Conservation (phyloP, 208 protist genomes). For the Blastocrithidia nonstop region DNA sequence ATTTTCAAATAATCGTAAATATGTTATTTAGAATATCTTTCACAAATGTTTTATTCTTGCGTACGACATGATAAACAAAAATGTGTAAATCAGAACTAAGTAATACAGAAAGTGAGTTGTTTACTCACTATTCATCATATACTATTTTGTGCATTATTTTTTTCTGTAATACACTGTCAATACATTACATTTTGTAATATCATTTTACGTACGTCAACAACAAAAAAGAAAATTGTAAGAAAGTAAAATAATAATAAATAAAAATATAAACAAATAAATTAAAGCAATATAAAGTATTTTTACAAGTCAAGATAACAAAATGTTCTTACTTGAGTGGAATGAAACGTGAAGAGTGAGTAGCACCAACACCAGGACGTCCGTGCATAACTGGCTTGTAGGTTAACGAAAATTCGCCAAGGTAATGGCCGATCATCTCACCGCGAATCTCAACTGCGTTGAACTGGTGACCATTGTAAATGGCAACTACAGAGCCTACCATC, state of each 20-base stretch:
- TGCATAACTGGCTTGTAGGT: constrained; percentile 98
- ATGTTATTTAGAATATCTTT: too few relatives aligned
- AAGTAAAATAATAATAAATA: not conserved
- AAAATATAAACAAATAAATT: not conserved
- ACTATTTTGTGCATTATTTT: too few relatives aligned
- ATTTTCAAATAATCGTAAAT: too few relatives aligned
- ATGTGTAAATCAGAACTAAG: too few relatives aligned
- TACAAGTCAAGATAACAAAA: not conserved
- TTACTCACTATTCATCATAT: too few relatives aligned
- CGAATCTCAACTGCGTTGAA: constrained; percentile 99
- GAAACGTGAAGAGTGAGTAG: constrained; percentile 90
- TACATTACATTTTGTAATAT: too few relatives aligned
- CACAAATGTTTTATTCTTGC: too few relatives aligned
- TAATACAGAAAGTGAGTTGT: too few relatives aligned
- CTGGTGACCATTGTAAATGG: constrained; percentile 99
- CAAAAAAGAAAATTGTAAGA: too few relatives aligned
- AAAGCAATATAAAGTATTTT: not conserved
- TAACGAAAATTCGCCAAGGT: constrained; percentile 99
- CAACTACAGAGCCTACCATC: constrained; percentile 99
- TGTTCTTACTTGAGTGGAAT: constrained; percentile 52
- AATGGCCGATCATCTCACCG: constrained; percentile 99
- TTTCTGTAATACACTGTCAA: too few relatives aligned
- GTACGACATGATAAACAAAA: too few relatives aligned
- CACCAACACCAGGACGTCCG: constrained; percentile 98
- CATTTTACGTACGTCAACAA: too few relatives aligned